Evolutionary conservation across 208 protist genomes (phyloP), one percentile per base, ranked within the genome.

Genomic region (Acanthamoeba royreba): DNA sequence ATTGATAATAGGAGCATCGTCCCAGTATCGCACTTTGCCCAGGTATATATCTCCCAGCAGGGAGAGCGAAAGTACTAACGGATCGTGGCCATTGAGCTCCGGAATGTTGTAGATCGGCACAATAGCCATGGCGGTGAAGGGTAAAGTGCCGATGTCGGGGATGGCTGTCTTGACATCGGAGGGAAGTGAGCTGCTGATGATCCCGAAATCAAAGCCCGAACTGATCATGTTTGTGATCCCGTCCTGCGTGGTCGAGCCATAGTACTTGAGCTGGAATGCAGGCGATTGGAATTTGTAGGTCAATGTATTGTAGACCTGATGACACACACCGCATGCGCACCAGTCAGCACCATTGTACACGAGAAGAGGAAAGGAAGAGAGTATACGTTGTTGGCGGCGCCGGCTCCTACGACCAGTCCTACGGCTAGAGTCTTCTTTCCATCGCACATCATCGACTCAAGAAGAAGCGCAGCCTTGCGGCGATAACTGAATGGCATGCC

Each of bases 41-140:
- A 91, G 49, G 85, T 74, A 91, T 35, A 91, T 74, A 40, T 91
- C 85, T 17, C 35, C 85, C 22, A 91, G 63, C 53, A 91, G 38
- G 17, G 85, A 90, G 25, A 72, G 47, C 19, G 33, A 43, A 17
- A 90, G 83, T 5, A 66, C 42, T 0, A 90, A 52, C 15, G 83
- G 55, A 2, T 90, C 52, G 25, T 25, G 0, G 85, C 85, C 85
- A 3, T 74, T 28, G 15, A 85, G 38, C 74, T 85, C 74, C 43
- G 74, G 74, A 40, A 85, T 8, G 74, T 85, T 85, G 74, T 85
- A 85, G 74, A 85, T 85, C 43, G 74, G 74, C 40, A 85, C 74
- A 42, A 81, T 81, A 42, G 69, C 69, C 69, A 81, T 81, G 69
- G 42, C 69, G 11, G 69, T 81, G 40, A 81, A 52, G 69, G 69